Conservation (phyloP, 176 grass and related monocot genomes). For the Lolium multiflorum region DNA sequence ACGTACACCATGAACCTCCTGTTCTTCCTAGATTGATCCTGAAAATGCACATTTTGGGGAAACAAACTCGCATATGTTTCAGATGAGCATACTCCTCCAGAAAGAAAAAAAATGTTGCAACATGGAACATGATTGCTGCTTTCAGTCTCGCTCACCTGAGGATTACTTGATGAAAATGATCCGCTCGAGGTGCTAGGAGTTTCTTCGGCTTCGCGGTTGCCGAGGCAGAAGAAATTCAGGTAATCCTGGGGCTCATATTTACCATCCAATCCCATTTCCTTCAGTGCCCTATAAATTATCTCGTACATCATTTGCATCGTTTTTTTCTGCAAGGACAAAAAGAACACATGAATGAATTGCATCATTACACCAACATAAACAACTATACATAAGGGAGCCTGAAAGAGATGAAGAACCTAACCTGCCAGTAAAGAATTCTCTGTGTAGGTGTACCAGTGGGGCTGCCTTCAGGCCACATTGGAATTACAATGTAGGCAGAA, state of each 20-base stretch:
- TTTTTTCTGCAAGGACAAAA: slow-evolving; percentile 61
- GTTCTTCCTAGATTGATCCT: slow-evolving; percentile 77
- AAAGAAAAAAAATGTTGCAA: not conserved
- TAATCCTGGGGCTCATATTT: slow-evolving; percentile 89
- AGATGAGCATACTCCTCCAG: not conserved
- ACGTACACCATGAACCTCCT: slow-evolving; percentile 97
- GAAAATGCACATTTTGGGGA: not conserved
- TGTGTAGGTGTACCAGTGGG: slow-evolving; percentile 65
- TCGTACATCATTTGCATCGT: slow-evolving; percentile 99
- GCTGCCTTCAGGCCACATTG: slow-evolving; percentile 89
- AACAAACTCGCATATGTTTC: not conserved
- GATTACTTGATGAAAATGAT: slow-evolving; percentile 40
- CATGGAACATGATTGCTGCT: not conserved
- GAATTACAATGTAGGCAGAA: slow-evolving; percentile 74
- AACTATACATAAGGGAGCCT: not conserved
- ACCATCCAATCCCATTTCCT: slow-evolving; percentile 66
- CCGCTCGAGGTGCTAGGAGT: not conserved
- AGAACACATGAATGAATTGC: slow-evolving; percentile 9
- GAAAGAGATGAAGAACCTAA: slow-evolving; percentile 26
- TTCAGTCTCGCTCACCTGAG: slow-evolving; percentile 47
- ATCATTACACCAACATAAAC: not conserved
- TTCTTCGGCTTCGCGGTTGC: slow-evolving; percentile 73
- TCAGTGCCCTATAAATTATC: slow-evolving; percentile 73
- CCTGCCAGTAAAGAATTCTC: slow-evolving; percentile 88
- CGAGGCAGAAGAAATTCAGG: slow-evolving; percentile 96